Evolutionary conservation across 768 basidiomycete genomes (phyloP).

Genomic region (Xerocomellus chrysenteron): DNA sequence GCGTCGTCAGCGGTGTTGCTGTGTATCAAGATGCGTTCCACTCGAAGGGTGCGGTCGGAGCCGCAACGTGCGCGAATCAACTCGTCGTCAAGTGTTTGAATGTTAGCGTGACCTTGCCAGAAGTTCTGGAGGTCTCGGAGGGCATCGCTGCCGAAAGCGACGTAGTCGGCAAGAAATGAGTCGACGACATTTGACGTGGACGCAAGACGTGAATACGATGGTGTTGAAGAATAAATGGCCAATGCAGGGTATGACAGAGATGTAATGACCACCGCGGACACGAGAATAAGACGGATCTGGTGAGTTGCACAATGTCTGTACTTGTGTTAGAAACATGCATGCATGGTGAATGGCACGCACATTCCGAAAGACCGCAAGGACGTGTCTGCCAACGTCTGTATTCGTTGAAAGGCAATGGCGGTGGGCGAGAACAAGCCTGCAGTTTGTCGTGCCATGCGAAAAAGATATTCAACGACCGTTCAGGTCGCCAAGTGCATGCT

Average conservation of each 20-base stretch:
- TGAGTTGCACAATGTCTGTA: slow-evolving; percentile 84
- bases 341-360: slow-evolving; percentile 45
- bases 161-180: slow-evolving; percentile 53
- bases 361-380: slow-evolving; percentile 77
- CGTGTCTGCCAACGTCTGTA: slow-evolving; percentile 40
- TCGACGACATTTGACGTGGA: slow-evolving; percentile 60
- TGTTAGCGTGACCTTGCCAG: slow-evolving; percentile 64
- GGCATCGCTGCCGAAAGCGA: slow-evolving; percentile 50
- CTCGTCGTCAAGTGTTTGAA: slow-evolving; percentile 69
- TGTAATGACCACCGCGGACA: slow-evolving; percentile 85
- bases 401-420: slow-evolving; percentile 30
- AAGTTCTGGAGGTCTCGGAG: slow-evolving; percentile 67
- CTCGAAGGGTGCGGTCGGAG: slow-evolving; percentile 64
- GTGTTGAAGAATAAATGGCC: slow-evolving; percentile 75
- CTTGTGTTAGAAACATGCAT: slow-evolving; percentile 9
- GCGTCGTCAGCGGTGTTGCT: slow-evolving; percentile 43
- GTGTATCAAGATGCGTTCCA: slow-evolving; percentile 75
- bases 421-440: slow-evolving; percentile 16
- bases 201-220: slow-evolving; percentile 56
- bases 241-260: slow-evolving; percentile 91
- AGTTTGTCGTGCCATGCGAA: slow-evolving; percentile 25
- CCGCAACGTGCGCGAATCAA: slow-evolving; percentile 71
- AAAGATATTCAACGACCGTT: slow-evolving; percentile 7
- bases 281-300: slow-evolving; percentile 85
- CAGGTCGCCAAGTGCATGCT: slow-evolving; percentile 19